Evolutionary conservation across 768 basidiomycete genomes (phyloP), one percentile per base, ranked within the genome.

Genomic region (Hypsizygus marmoreus): DNA sequence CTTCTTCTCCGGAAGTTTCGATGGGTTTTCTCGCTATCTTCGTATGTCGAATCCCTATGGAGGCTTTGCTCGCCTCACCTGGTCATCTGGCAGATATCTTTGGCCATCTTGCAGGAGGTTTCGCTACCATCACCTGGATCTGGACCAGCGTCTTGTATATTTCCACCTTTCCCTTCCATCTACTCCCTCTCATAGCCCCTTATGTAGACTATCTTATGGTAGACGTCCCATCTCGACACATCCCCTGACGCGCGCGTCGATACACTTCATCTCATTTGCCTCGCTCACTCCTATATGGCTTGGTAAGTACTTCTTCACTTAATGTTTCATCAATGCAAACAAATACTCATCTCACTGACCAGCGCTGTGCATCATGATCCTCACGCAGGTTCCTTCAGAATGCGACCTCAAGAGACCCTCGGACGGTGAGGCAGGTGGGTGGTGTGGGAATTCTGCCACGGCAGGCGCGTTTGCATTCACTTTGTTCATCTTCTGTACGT

Each of bases 341-440:
- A n/a, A n/a, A n/a, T n/a, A n/a, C n/a, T n/a, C n/a, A n/a, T n/a
- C n/a, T n/a, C n/a, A n/a, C n/a, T n/a, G n/a, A n/a, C n/a, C n/a
- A n/a, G n/a, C n/a, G n/a, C n/a, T n/a, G n/a, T n/a, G n/a, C n/a
- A 65, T 68, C 14, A 64, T 71, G 66, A 51, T 67, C 26, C 61
- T 63, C 11, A 63, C 63, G 3, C 69, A 68, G 42, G 61, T 60
- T 51, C 57, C 61, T 7, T 54, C 50, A 50, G 67, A 68, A 43
- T 71, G 65, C 47, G 45, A 53, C 24, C 55, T 56, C 24, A 59
- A 64, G 43, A 63, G 51, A 12, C 53, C 63, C 14, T 35, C 43
- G 9, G 19, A 36, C 17, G 43, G 32, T 10, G 14, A 24, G 16
- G 43, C 43, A 24, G 24, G 6, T 10, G 17, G 9, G 8, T 66